Evolutionary conservation across 2,329 filamentous ascomycete species (phyloP), one percentile per base, ranked within the genome.

Genomic region (Colletotrichum noveboracense): DNA sequence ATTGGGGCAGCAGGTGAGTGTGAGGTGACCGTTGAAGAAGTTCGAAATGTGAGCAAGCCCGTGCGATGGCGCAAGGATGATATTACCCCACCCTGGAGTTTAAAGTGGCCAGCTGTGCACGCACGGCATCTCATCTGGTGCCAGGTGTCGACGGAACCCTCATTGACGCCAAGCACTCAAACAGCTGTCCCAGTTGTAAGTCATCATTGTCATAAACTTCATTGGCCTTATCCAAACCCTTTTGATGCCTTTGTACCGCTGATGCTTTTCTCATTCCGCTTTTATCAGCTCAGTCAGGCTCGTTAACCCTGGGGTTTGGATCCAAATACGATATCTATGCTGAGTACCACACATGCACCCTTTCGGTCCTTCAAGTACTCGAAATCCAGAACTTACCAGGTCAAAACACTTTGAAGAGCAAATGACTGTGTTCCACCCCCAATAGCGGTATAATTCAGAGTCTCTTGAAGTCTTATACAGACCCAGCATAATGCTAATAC

Each of bases 51-150:
- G 43, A 48, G 10, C 9, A 6, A 48, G 43, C 0, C n/a, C 43
- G 43, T 48, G 18, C 43, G 9, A 48, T 48, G 18, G 43, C 10
- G 43, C 43, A 48, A 48, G 18, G 43, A 6, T 13, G 43, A 12
- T 21, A 21, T 48, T 48, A 48, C 43, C 43, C 43, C 43, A 48
- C 43, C 7, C 18, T 48, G 18, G 4, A 48, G 7, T 48, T 48
- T 3, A 48, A 48, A 48, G 18, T 21, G 43, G 43, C 43, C 43
- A 48, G 18, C 43, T 12, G 18, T 0, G 0, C 18, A 48, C 12
- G 0, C 7, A 3, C 3, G 3, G 10, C 2, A 2, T n/a, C 1
- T 0, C 43, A 48, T 21, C 43, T 12, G 43, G 18, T 10, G 43
- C 9, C 43, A 48, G 43, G 18, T 48, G 2, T 38, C 36, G n/a